These are phyloP conservation scores for Solanum chmielewskii DNA, from an alignment of 257 asterid species.

Conservation along the genomic window DNA sequence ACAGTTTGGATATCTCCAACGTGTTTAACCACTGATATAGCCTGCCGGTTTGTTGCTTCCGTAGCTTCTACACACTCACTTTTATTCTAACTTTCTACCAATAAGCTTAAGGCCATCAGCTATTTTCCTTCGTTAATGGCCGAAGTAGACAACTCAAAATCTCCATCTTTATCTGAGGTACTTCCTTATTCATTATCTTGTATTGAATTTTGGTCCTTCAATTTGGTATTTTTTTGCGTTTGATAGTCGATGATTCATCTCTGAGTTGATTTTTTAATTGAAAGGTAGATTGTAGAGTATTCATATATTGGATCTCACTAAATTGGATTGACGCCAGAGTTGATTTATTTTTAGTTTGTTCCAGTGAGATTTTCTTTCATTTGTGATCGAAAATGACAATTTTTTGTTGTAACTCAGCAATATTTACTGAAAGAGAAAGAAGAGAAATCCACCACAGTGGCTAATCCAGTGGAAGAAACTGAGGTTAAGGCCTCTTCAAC, in stretches of 20 bases:
- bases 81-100: not conserved
- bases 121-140: conserved; percentile 30
- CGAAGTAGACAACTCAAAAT: conserved; percentile 32
- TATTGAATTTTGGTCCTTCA: not conserved
- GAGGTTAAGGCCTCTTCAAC: conserved; percentile 26
- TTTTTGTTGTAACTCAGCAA: conserved; percentile 23
- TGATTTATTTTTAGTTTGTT: not conserved
- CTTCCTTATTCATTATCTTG: not conserved
- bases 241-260: not conserved
- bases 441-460: conserved; percentile 11
- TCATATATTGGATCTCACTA: not conserved
- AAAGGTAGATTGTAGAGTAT: not conserved
- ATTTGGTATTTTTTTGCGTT: not conserved
- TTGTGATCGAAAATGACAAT: not conserved
- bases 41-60: not conserved
- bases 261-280: not conserved
- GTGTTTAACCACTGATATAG: not conserved
- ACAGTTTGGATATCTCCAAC: not conserved
- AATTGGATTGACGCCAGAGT: not conserved
- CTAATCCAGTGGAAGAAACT: conserved; percentile 32
- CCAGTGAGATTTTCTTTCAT: not conserved
- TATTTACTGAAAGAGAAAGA: conserved; percentile 59
- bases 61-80: not conserved
- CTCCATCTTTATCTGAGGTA: conserved; percentile 49
- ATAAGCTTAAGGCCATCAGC: not conserved